These are phyloP conservation scores for Closterium sp. DNA, from an alignment of 139 green algal genomes.

Conservation along the genomic window DNA sequence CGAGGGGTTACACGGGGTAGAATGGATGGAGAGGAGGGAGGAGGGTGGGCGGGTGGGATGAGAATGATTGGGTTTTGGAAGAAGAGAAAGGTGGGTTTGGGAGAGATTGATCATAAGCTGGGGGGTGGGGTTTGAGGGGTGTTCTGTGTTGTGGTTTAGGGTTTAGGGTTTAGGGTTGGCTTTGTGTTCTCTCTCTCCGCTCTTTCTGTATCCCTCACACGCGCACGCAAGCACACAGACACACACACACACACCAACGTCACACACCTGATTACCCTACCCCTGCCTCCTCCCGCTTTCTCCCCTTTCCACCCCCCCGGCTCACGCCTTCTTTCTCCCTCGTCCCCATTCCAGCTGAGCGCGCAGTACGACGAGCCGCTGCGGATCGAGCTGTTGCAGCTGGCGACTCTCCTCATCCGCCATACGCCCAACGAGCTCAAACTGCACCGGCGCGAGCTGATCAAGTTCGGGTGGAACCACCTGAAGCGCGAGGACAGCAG, in stretches of 20 bases:
- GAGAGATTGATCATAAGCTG: background rate
- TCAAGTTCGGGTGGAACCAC: slow-evolving; percentile 89
- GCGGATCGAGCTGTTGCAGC: slow-evolving; percentile 78
- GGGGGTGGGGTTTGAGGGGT: too few species aligned
- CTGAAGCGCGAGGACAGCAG: slow-evolving; percentile 80
- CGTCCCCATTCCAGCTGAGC: slow-evolving; percentile 16
- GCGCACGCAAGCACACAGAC: too few species aligned
- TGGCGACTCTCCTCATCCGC: slow-evolving; percentile 76
- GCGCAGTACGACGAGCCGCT: slow-evolving; percentile 62
- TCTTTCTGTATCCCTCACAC: too few species aligned
- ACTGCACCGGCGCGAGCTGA: slow-evolving; percentile 77
- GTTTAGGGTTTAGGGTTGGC: too few species aligned
- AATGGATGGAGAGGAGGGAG: background rate
- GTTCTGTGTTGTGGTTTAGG: too few species aligned
- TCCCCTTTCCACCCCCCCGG: too few species aligned
- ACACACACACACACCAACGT: background rate
- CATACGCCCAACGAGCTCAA: slow-evolving; percentile 57
- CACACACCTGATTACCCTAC: background rate
- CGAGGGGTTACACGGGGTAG: background rate
- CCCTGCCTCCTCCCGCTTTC: background rate
- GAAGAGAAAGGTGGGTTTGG: too few species aligned
- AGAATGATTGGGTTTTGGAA: too few species aligned
- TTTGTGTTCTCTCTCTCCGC: too few species aligned
- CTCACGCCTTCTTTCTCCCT: background rate
- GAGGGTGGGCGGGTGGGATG: background rate